Base-by-base conservation (phyloP, 768 basidiomycete species). In the Lentinula aciculospora region DNA sequence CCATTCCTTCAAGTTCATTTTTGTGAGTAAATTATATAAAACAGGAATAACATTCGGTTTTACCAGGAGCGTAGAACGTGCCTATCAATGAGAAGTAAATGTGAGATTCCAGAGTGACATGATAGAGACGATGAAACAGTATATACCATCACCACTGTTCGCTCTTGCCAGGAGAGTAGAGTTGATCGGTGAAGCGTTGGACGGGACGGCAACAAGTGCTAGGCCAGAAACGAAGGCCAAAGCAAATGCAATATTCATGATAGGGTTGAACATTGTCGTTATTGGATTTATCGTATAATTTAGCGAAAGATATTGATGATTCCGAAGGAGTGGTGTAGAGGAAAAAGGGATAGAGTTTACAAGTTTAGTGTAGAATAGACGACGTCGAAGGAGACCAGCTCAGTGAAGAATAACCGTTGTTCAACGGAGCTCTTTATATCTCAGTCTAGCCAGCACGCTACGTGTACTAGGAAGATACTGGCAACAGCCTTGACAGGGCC, bases 1-100 rank as follows among this genome's bases (percentile, higher is more conserved):
- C 66, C 9, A 64, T 56, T 12, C 64, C 65, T 39, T 39, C 3
- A n/a, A 39, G n/a, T 13, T 17, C 37, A 15, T 17, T 7, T n/a
- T 39, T 6, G 37, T 39, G 37, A 39, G 37, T 17, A 39, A 17
- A 17, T 34, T 9, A 34, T 34, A 34, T 34, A 34, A 34, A 34
- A 6, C 13, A 2, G 32, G 32, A 7, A 34, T 34, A 34, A 34
- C 32, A 34, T 9, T 34, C 9, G 13, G 13, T 5, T n/a, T 39
- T 39, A 39, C 37, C 37, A 39, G 37, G 37, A 39, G 37, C 37
- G 7, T 39, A 39, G 37, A 39, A 39, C 13, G 37, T 39, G 17
- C 37, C 37, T 39, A 6, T 39, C n/a, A 6, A 34, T 34, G 32
- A 8, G 13, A 34, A 34, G 32, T 39, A 6, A 17, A 39, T 19